Evolutionary conservation across 768 basidiomycete genomes (phyloP), one percentile per base, ranked within the genome.

Genomic region (Lactifluus rugatus): DNA sequence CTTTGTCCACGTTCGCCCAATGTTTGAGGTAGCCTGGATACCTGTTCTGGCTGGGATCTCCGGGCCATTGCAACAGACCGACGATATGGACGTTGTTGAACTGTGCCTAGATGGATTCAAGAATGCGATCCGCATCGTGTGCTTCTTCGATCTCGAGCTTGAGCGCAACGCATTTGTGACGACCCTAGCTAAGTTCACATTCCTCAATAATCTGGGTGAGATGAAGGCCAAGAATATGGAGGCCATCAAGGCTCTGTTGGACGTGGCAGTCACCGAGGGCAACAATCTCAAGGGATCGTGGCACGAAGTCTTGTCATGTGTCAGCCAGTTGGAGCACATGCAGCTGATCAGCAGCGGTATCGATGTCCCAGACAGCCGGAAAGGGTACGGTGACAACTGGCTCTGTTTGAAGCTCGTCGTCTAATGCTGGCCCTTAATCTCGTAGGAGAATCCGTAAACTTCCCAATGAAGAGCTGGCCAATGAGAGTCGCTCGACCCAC

Each of bases 151-250:
- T 66, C 77, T 98, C 63, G 96, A 98, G 70, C 77, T 99, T 42
- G 93, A 97, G 70, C 83, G 96, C n/a, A 98, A 98, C 66, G 96
- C 94, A 0, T 99, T 98, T 68, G 93, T 99, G 46, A 93, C 94
- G 19, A 99, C 96, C 0, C 76, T 99, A 19, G 85, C 79, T 37
- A 99, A 98, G 70, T 97, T 98, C 71, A 99, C 96, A 0, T 96
- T 96, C 78, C 77, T 98, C 62, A 97, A 90, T 71, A 98, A 99
- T 68, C 74, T 98, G 5, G 93, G 93, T 54, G 96, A 98, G 76
- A 99, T 99, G 96, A 94, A 93, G 73, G 80, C 91, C 34, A 98
- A 98, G 77, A 98, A 98, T 68, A 96, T 99, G 83, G 96, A 98
- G 69, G 96, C 95, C 6, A 97, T 99, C 74, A 98, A 97, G 72